Evolutionary conservation across 164 flowering plant species (phyloP).

Genomic region (Magnolia sinica): DNA sequence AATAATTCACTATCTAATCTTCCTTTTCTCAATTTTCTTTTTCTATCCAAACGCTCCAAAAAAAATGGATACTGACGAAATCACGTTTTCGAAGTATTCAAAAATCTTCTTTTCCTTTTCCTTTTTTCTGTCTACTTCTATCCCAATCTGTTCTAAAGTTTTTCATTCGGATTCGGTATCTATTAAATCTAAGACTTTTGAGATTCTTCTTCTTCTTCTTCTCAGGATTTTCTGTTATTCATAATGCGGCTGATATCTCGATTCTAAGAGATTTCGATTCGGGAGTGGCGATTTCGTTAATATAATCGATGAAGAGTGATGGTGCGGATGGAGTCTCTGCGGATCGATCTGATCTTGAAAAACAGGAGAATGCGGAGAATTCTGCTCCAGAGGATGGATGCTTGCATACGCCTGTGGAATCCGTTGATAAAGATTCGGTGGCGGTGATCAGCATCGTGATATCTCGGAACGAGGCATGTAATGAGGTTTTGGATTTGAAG

Average conservation of each 20-base stretch:
- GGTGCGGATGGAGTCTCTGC: slow-evolving; percentile 1
- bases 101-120: no score
- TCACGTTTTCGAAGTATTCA: no score
- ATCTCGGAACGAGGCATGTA: slow-evolving; percentile 14
- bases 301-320: slow-evolving; percentile 20
- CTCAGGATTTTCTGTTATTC: background rate
- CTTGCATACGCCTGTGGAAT: background rate
- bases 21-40: no score
- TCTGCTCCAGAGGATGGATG: slow-evolving; percentile 2
- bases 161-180: background rate
- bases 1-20: no score
- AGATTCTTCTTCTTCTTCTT: background rate
- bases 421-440: slow-evolving; percentile 6
- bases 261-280: background rate
- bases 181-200: no score
- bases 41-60: no score
- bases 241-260: background rate
- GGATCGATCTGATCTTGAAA: slow-evolving; percentile 6
- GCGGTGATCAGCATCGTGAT: slow-evolving; percentile 24
- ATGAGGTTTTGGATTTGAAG: slow-evolving; percentile 7
- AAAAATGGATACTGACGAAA: no score
- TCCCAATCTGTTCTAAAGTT: no score
- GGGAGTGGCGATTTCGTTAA: slow-evolving; percentile 8
- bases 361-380: background rate
- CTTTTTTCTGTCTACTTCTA: no score